These are phyloP conservation scores for Sphaerosporella brunnea DNA, from an alignment of 495 filamentous ascomycete species.

Conservation along the genomic window DNA sequence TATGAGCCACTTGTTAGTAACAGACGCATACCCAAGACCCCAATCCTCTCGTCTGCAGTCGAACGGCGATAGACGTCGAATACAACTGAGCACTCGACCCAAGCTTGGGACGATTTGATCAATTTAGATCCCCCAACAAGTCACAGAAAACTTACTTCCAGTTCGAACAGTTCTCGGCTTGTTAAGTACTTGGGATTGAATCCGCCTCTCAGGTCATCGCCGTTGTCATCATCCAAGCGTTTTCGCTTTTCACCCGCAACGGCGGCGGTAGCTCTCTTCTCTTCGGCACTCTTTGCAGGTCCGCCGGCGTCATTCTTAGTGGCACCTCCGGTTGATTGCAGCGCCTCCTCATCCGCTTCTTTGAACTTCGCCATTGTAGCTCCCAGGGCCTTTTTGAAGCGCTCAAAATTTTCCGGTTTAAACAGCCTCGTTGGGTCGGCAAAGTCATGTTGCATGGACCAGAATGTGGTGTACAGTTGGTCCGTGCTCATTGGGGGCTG, in stretches of 20 bases:
- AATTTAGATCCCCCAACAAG: not conserved
- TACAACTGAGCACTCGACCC: not conserved
- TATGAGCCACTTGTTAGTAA: constrained; percentile 23
- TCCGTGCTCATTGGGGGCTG: constrained; percentile 40
- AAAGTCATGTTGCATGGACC: constrained; percentile 78
- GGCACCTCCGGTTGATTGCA: constrained; percentile 14
- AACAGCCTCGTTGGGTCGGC: constrained; percentile 77
- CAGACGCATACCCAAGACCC: not conserved
- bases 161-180: constrained; percentile 79
- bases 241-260: constrained; percentile 49
- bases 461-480: constrained; percentile 77
- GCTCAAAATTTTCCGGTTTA: constrained; percentile 44
- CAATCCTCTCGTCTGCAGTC: not conserved
- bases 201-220: constrained; percentile 45
- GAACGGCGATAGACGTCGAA: not conserved
- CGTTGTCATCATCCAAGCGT: constrained; percentile 40
- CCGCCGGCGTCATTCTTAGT: constrained; percentile 22
- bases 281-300: constrained; percentile 35
- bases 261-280: constrained; percentile 35
- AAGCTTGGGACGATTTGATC: constrained; percentile 12
- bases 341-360: constrained; percentile 48
- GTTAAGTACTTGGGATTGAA: constrained; percentile 98
- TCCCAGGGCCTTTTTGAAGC: constrained; percentile 65
- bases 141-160: constrained; percentile 45
- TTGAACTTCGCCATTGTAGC: constrained; percentile 65